Conservation (phyloP, 148 eudicot species). For the Camellia sinensis region DNA sequence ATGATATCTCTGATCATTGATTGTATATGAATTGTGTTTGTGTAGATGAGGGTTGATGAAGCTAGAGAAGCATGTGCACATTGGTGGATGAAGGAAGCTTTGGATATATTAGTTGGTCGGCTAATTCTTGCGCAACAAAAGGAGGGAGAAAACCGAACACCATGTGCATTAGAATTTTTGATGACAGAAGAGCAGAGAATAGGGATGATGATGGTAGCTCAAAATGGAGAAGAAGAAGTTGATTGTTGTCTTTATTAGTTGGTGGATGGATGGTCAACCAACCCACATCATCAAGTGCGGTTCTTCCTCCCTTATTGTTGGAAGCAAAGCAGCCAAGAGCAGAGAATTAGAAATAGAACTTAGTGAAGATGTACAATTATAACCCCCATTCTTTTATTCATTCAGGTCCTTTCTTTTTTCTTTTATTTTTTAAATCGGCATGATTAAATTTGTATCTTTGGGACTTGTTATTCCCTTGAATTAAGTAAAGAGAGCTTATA, state of each 20-base stretch:
- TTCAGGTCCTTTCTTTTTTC: no score
- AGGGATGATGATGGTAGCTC: conserved; percentile 6
- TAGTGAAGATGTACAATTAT: no score
- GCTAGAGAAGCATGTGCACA: conserved; percentile 34
- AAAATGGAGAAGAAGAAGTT: conserved; percentile 15
- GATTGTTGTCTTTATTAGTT: not conserved
- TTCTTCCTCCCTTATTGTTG: no score
- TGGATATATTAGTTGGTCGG: conserved; percentile 27
- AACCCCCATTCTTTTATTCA: no score
- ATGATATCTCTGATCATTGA: not conserved
- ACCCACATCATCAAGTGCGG: no score
- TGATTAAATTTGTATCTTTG: no score
- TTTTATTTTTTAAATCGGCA: no score
- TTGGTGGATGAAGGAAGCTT: conserved; percentile 58
- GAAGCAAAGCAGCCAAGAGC: no score
- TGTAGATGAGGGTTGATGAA: conserved; percentile 37
- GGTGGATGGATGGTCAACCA: not conserved
- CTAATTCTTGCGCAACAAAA: conserved; percentile 10
- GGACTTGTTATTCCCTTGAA: no score
- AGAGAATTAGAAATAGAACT: no score
- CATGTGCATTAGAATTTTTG: conserved; percentile 4
- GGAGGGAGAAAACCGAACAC: not conserved
- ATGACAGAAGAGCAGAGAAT: conserved; percentile 13
- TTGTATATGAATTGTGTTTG: not conserved
- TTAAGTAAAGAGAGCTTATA: no score